Evolutionary conservation across 768 basidiomycete species (phyloP).

Genomic region (Psilocybe subaeruginosa): DNA sequence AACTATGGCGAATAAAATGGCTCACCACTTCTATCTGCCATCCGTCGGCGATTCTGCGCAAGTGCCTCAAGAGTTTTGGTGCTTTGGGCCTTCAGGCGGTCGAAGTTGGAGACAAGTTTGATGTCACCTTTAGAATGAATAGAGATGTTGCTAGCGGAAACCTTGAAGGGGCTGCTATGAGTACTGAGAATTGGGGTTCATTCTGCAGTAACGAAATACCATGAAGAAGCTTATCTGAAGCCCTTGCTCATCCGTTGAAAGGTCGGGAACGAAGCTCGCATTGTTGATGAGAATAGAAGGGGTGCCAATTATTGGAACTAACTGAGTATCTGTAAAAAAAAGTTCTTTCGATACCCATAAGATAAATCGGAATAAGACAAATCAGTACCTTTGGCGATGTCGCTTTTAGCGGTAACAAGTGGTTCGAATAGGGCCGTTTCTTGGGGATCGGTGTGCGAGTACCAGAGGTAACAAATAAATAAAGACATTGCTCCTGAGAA

Average conservation of each 20-base stretch:
- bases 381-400: background rate
- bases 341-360: background rate
- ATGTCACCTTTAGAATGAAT: constrained; percentile 4
- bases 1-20: background rate
- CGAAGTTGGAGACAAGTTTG: constrained; percentile 7
- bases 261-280: background rate
- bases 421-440: background rate
- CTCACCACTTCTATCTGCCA: constrained; percentile 10
- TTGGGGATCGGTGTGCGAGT: background rate
- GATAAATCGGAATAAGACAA: background rate
- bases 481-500: constrained; percentile 2
- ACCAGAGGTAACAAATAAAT: constrained; percentile 5
- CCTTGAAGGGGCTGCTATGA: background rate
- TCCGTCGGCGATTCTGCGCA: constrained; percentile 10
- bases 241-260: background rate
- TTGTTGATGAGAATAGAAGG: background rate
- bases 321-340: background rate
- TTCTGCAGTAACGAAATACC: background rate
- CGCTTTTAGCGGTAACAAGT: background rate
- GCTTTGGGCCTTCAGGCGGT: constrained; percentile 17
- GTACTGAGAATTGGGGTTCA: background rate
- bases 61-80: constrained; percentile 12
- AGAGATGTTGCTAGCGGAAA: constrained; percentile 5
- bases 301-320: background rate
- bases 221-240: constrained; percentile 4